Conservation (phyloP, 2,329 filamentous ascomycete genomes). For the Pseudogymnoascus sp. region DNA sequence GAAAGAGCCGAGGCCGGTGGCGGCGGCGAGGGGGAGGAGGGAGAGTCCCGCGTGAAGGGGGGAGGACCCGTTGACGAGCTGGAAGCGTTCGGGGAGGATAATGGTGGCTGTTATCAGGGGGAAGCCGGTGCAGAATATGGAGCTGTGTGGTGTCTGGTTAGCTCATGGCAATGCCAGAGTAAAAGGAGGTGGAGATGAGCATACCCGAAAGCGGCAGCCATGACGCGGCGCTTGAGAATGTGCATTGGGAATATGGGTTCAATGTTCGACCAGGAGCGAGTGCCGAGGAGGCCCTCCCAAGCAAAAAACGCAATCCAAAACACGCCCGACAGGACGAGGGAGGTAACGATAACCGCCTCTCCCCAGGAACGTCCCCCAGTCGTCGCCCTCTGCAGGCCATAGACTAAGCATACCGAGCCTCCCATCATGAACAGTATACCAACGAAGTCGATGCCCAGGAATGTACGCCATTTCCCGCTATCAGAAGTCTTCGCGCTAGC, state of each 20-base stretch:
- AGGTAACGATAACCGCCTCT: neutral
- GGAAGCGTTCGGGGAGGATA: slow-evolving; percentile 10
- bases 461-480: neutral
- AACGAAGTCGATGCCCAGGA: slow-evolving; percentile 2
- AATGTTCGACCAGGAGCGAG: neutral
- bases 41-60: slow-evolving; percentile 7
- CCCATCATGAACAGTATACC: slow-evolving; percentile 9
- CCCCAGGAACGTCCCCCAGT: neutral
- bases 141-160: neutral
- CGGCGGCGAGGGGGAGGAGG: slow-evolving; percentile 10
- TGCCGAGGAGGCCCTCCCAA: neutral
- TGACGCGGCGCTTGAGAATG: slow-evolving; percentile 7
- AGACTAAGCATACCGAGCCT: slow-evolving; percentile 8
- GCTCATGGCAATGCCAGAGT: neutral
- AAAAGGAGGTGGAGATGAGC: neutral
- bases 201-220: slow-evolving; percentile 8
- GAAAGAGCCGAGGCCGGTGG: slow-evolving; percentile 8
- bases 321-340: slow-evolving; percentile 1
- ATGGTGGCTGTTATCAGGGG: slow-evolving; percentile 7
- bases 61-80: slow-evolving; percentile 8
- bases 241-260: slow-evolving; percentile 4
- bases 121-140: slow-evolving; percentile 9
- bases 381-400: neutral
- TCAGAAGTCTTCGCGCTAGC: neutral
- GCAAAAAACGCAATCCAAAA: slow-evolving; percentile 6